A percentile compares a stretch with the other conserved stretches of the same genome.
Evolutionary conservation across 73 alveolate species (phyloP).

Genomic region (Uronychia setigera): DNA sequence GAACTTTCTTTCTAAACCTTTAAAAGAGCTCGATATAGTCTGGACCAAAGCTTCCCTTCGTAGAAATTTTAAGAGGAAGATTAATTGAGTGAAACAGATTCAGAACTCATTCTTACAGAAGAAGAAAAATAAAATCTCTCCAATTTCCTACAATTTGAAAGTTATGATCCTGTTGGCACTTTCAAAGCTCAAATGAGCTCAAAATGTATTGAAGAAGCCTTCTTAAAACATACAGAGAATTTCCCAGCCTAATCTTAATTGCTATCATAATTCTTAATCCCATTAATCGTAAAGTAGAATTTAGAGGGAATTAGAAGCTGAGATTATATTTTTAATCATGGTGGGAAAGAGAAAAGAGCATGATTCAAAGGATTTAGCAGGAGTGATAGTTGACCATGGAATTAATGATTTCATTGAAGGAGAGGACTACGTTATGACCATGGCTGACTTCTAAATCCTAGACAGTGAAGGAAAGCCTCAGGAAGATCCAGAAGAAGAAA

Average conservation of each 20-base stretch:
- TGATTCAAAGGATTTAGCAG: constrained; percentile 38
- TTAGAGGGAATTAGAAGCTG: no score
- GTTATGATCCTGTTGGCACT: background rate
- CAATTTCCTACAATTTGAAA: background rate
- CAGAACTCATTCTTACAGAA: background rate
- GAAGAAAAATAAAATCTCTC: background rate
- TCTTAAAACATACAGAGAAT: background rate
- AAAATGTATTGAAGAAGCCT: background rate
- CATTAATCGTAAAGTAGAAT: background rate
- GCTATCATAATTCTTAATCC: background rate
- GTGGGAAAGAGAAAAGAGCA: constrained; percentile 15
- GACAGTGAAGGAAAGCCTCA: constrained; percentile 10
- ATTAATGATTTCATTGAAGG: constrained; percentile 56
- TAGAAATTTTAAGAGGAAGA: background rate
- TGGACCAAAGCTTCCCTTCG: no score
- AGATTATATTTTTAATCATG: background rate
- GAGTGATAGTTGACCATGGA: constrained; percentile 41
- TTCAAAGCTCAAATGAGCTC: background rate
- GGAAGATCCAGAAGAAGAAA: constrained; percentile 47
- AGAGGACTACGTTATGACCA: constrained; percentile 44
- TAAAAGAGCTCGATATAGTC: no score
- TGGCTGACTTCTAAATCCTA: constrained; percentile 27
- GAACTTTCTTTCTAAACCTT: no score
- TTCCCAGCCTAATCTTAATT: background rate
- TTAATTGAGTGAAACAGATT: background rate